Base-by-base conservation (phyloP, 2,329 filamentous ascomycete species). In the Huntiella bhutanensis region DNA sequence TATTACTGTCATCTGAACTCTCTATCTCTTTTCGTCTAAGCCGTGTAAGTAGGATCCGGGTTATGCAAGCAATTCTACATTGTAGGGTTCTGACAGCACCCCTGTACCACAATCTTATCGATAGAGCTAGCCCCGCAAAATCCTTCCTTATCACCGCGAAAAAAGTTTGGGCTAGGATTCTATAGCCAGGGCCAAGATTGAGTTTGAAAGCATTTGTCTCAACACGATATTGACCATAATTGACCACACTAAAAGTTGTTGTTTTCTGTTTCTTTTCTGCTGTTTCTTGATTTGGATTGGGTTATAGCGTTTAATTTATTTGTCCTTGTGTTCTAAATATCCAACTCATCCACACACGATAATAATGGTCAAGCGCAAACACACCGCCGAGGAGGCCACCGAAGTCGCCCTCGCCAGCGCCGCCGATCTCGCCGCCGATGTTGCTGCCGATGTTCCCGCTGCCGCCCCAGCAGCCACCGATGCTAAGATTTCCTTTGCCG, bases 401-500 rank as follows among this genome's bases (percentile, higher is more conserved):
- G 32, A 32, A 32, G 22, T 13, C 41, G 11, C 41, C 13, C n/a
- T 12, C 28, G 41, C 22, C 19, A 16, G 28, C 32, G 41, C 34
- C 12, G 17, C 38, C 19, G 41, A n/a, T 11, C 17, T 45, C 43
- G 43, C 36, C 34, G 34, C 41, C 8, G 32, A 35, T 34, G 28
- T 34, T 33, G 32, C 41, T 3, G 15, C 28, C 6, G 32, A 33
- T n/a, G 8, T 33, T 41, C 11, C 15, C 10, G n/a, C 37, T 32
- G 5, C 33, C 5, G n/a, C 41, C 33, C 4, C 19, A 10, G 8
- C 42, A n/a, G 33, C 12, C 19, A 33, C 37, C 33, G 5, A 32
- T 35, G 15, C 10, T 8, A 38, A 28, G 41, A 33, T 46, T 45
- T 75, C 76, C 3, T 98, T 96, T 58, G 70, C 79, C 52, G 72